These are phyloP conservation scores for Lentinula raphanica DNA, from an alignment of 768 basidiomycete genomes.

Conservation along the genomic window DNA sequence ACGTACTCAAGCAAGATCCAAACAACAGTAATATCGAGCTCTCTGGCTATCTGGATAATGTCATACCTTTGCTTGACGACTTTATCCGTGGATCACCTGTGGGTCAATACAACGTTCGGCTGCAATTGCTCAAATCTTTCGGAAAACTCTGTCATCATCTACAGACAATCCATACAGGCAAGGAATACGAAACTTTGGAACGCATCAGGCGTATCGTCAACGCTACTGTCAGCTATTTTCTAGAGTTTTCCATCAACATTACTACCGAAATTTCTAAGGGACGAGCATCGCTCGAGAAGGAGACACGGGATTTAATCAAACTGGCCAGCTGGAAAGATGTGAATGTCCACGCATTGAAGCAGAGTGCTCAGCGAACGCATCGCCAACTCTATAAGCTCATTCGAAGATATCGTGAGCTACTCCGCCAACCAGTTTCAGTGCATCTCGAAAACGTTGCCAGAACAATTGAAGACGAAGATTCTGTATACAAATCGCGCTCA, in stretches of 20 bases:
- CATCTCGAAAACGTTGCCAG: constrained; percentile 33
- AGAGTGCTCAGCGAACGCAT: constrained; percentile 87
- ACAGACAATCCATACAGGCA: constrained; percentile 22
- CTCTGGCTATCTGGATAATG: constrained; percentile 51
- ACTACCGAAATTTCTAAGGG: constrained; percentile 47
- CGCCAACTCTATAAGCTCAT: constrained; percentile 86
- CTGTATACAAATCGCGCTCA: not conserved
- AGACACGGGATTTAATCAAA: constrained; percentile 82
- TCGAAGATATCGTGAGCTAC: constrained; percentile 84
- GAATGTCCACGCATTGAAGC: constrained; percentile 89
- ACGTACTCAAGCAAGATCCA: constrained; percentile 36
- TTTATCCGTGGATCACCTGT: constrained; percentile 74
- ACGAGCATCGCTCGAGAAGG: constrained; percentile 63
- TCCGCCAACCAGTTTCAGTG: constrained; percentile 65
- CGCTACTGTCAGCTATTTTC: constrained; percentile 57
- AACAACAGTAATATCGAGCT: constrained; percentile 27
- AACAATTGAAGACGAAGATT: constrained; percentile 28
- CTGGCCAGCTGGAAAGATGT: constrained; percentile 98
- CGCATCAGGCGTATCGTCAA: constrained; percentile 56
- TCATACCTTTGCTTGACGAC: constrained; percentile 75
- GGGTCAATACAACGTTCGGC: constrained; percentile 72
- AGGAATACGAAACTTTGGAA: constrained; percentile 29
- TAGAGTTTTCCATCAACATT: constrained; percentile 51
- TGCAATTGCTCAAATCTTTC: constrained; percentile 69
- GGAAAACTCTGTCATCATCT: constrained; percentile 41